A percentile compares a stretch with the other conserved stretches of the same genome.
Evolutionary conservation across 805 yeast genomes (phyloP).

Genomic region (Wickerhamiella sorbophila): DNA sequence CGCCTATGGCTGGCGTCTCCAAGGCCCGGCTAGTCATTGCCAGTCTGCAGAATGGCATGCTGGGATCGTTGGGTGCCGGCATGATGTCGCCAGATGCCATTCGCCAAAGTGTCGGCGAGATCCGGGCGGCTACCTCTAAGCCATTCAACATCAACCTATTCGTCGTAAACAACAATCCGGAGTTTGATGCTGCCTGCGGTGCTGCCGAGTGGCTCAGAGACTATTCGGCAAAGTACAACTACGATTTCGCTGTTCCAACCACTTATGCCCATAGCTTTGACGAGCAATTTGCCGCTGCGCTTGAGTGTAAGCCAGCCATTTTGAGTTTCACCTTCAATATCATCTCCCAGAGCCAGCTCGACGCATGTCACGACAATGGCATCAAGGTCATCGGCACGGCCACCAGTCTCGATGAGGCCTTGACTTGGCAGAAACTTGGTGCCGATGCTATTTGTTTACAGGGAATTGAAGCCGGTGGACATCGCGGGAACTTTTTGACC

Average conservation of each 20-base stretch:
- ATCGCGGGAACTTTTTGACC: constrained; percentile 35
- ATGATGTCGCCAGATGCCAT: constrained; percentile 15
- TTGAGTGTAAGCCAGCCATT: constrained; percentile 28
- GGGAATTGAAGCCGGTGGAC: constrained; percentile 56
- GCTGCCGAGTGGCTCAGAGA: constrained; percentile 9
- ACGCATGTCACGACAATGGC: constrained; percentile 26
- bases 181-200: constrained; percentile 1
- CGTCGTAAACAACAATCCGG: constrained; percentile 4
- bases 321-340: constrained; percentile 43
- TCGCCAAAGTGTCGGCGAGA: constrained; percentile 7
- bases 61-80: constrained; percentile 37
- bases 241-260: background rate
- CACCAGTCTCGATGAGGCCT: constrained; percentile 34
- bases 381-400: constrained; percentile 34
- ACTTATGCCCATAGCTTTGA: constrained; percentile 3
- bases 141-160: constrained; percentile 19
- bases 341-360: constrained; percentile 26
- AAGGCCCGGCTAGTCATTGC: constrained; percentile 33
- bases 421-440: constrained; percentile 20
- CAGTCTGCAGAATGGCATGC: constrained; percentile 31
- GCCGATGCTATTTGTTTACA: constrained; percentile 40
- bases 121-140: constrained; percentile 4
- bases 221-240: background rate
- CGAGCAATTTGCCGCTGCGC: constrained; percentile 14
- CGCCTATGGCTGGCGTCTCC: constrained; percentile 49